A percentile compares a stretch with the other conserved stretches of the same genome.
These are phyloP conservation scores for Sclerotinia sclerotiorum DNA, from an alignment of 2,329 filamentous ascomycete genomes.

Conservation along the genomic window DNA sequence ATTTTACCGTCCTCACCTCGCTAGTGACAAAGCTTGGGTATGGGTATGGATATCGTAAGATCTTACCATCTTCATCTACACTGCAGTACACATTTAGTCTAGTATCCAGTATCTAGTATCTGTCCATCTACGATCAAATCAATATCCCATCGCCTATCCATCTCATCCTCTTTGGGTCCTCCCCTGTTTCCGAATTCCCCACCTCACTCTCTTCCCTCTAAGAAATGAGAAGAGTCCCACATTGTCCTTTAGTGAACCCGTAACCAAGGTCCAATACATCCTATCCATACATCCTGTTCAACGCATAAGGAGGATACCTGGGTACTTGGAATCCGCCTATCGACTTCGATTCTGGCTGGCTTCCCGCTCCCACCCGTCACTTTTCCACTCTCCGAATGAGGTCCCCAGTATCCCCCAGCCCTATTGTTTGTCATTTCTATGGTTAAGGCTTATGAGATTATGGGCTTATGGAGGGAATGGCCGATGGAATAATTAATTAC, in stretches of 20 bases:
- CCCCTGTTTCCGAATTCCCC: background rate
- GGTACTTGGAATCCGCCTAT: constrained; percentile 6
- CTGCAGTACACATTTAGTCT: too few species aligned
- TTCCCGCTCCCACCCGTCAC: background rate
- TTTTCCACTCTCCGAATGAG: constrained; percentile 7
- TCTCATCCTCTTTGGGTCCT: background rate
- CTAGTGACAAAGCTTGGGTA: too few species aligned
- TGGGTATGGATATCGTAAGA: too few species aligned
- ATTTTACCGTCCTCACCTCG: background rate
- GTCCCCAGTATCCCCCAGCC: constrained; percentile 14
- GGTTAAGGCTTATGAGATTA: constrained; percentile 2
- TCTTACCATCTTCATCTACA: too few species aligned
- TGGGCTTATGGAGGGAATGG: background rate
- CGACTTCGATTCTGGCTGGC: background rate
- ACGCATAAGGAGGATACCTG: constrained; percentile 2
- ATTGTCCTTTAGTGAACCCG: background rate
- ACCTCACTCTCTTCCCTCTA: background rate
- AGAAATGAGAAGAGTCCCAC: background rate
- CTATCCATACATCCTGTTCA: background rate
- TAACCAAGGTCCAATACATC: background rate
- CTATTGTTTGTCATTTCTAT: constrained; percentile 13
- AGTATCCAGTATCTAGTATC: background rate
- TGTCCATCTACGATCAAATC: background rate
- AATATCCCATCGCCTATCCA: too few species aligned
- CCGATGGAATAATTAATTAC: background rate